Conservation (phyloP, 2,329 filamentous ascomycete genomes). For the Penicillium sp. region DNA sequence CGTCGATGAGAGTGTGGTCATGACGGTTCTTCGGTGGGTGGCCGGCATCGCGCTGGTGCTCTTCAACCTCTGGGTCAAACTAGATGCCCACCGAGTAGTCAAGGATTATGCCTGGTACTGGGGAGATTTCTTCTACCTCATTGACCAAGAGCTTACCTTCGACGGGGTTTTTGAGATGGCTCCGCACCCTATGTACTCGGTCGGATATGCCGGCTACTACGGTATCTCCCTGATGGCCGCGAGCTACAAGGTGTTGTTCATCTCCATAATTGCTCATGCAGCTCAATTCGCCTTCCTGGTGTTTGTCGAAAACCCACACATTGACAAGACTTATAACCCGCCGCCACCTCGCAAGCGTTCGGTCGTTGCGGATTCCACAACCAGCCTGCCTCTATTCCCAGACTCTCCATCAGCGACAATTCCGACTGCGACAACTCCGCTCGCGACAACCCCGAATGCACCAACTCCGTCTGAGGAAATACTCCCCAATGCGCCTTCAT, state of each 20-base stretch:
- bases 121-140: conserved; percentile 98
- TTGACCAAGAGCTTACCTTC: conserved; percentile 96
- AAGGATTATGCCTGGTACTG: conserved; percentile 99
- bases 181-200: conserved; percentile 97
- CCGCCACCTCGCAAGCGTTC: conserved; percentile 68
- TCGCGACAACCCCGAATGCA: conserved; percentile 19
- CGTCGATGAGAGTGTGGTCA: conserved; percentile 65
- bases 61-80: conserved; percentile 98
- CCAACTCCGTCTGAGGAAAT: conserved; percentile 36
- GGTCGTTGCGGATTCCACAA: conserved; percentile 31
- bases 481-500: conserved; percentile 38
- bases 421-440: neutral
- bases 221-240: conserved; percentile 97
- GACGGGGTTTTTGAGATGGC: conserved; percentile 99
- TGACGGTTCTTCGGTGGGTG: conserved; percentile 75
- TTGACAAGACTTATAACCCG: conserved; percentile 95
- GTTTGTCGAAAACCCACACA: conserved; percentile 93
- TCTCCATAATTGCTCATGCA: conserved; percentile 91
- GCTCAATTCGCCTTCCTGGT: conserved; percentile 93
- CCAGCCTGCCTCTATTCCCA: conserved; percentile 30
- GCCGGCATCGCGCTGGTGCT: conserved; percentile 76
- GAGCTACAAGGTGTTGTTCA: conserved; percentile 96
- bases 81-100: conserved; percentile 95
- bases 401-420: conserved; percentile 24
- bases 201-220: conserved; percentile 97